Conservation (phyloP, 2,329 filamentous ascomycete species). For the Cladorrhinum sp. region DNA sequence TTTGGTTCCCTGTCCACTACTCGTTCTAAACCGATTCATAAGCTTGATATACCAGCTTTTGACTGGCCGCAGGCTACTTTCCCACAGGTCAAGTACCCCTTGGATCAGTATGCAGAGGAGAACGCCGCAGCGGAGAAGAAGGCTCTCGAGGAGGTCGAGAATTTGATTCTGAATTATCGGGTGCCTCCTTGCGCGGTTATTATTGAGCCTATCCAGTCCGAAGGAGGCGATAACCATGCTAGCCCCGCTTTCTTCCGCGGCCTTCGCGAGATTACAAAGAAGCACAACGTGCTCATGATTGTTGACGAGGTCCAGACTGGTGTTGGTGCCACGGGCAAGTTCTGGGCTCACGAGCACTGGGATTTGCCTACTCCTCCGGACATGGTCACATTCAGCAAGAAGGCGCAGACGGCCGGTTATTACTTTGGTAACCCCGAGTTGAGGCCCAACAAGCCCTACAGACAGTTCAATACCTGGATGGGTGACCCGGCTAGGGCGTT, state of each 20-base stretch:
- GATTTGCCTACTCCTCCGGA: constrained; percentile 74
- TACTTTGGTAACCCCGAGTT: constrained; percentile 80
- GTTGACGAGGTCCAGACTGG: constrained; percentile 95
- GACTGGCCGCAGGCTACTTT: constrained; percentile 93
- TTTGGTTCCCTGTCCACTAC: constrained; percentile 87
- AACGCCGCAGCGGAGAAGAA: constrained; percentile 79
- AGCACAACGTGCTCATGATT: constrained; percentile 77
- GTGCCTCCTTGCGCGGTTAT: constrained; percentile 77
- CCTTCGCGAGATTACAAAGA: constrained; percentile 74
- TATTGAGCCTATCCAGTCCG: constrained; percentile 88
- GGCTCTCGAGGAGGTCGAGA: constrained; percentile 78
- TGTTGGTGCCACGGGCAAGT: constrained; percentile 86
- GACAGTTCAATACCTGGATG: constrained; percentile 98
- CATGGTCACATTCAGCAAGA: constrained; percentile 95
- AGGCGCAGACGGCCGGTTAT: constrained; percentile 90
- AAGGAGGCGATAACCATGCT: constrained; percentile 93
- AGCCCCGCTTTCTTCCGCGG: constrained; percentile 82
- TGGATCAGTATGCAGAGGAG: constrained; percentile 74
- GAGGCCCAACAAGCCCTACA: constrained; percentile 87
- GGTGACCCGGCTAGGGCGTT: constrained; percentile 83
- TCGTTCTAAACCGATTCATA: constrained; percentile 90
- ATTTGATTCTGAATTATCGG: constrained; percentile 75
- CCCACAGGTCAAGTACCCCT: constrained; percentile 80
- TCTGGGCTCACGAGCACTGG: constrained; percentile 98
- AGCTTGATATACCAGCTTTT: constrained; percentile 90